These are phyloP conservation scores for Solanum gandarillasii DNA, from an alignment of 257 asterid species.

Conservation along the genomic window DNA sequence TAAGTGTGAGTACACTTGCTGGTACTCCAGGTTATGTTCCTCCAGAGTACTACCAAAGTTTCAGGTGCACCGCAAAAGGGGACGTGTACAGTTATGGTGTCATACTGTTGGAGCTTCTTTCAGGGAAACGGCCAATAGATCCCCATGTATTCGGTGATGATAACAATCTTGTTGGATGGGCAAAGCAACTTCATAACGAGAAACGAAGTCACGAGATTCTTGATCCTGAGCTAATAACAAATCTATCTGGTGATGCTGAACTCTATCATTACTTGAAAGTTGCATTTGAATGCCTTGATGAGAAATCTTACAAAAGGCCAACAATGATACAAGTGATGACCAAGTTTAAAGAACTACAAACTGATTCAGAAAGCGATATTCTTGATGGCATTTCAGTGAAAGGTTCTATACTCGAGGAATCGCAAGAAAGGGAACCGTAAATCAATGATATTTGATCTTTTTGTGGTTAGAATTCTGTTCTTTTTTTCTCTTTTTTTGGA, in stretches of 20 bases:
- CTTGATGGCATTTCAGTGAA: constrained; percentile 76
- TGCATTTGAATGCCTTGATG: constrained; percentile 83
- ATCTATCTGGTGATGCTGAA: constrained; percentile 52
- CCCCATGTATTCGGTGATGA: constrained; percentile 71
- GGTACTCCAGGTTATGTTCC: constrained; percentile 98
- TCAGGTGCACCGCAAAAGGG: constrained; percentile 86
- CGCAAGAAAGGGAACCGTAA: constrained; percentile 49
- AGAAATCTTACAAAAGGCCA: constrained; percentile 68
- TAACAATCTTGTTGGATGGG: constrained; percentile 95
- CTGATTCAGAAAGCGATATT: constrained; percentile 61
- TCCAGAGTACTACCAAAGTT: constrained; percentile 95
- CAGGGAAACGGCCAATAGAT: constrained; percentile 88
- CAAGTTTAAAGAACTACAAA: constrained; percentile 69
- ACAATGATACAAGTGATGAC: constrained; percentile 98
- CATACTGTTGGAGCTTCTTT: constrained; percentile 75
- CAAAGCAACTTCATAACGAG: constrained; percentile 53
- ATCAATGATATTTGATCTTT: background rate
- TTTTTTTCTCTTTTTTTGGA: background rate
- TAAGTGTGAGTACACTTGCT: constrained; percentile 90
- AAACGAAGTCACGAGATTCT: constrained; percentile 55
- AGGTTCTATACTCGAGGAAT: constrained; percentile 63
- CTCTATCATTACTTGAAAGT: constrained; percentile 59
- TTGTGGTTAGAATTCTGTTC: background rate
- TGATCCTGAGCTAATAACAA: constrained; percentile 48
- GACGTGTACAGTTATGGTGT: constrained; percentile 96